These are phyloP conservation scores for Candida sithepensis DNA, from an alignment of 805 yeast genomes.

Conservation along the genomic window DNA sequence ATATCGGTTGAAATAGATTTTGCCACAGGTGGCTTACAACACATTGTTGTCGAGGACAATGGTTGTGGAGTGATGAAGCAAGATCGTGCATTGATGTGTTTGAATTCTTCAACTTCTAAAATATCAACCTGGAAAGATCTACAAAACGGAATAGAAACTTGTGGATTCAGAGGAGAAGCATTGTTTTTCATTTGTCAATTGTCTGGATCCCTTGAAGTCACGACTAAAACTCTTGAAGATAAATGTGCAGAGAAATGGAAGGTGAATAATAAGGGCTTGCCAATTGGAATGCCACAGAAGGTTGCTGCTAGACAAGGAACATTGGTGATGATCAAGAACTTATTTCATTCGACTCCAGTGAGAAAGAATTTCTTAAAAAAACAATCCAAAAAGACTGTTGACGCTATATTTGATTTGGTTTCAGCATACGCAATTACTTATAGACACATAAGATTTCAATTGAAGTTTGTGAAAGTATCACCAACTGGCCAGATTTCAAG, in stretches of 20 bases:
- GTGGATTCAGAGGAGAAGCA: conserved; percentile 53
- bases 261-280: conserved; percentile 29
- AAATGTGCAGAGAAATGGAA: conserved; percentile 34
- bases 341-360: conserved; percentile 33
- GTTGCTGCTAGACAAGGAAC: conserved; percentile 36
- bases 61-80: conserved; percentile 35
- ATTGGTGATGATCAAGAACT: conserved; percentile 27
- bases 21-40: conserved; percentile 33
- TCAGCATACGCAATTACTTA: conserved; percentile 31
- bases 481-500: conserved; percentile 13
- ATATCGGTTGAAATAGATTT: conserved; percentile 37
- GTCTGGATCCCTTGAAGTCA: conserved; percentile 28
- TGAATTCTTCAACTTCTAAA: conserved; percentile 42
- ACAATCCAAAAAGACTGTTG: conserved; percentile 24
- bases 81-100: conserved; percentile 35
- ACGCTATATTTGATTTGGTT: conserved; percentile 23
- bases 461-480: conserved; percentile 19
- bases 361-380: conserved; percentile 30
- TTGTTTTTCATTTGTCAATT: conserved; percentile 35
- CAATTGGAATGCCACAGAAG: conserved; percentile 13
- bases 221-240: conserved; percentile 31
- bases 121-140: conserved; percentile 30
- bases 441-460: conserved; percentile 30
- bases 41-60: conserved; percentile 34
- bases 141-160: conserved; percentile 24